phyloP scores from a whole-genome alignment of 129 eudicot species.

The Arctium lappa region DNA sequence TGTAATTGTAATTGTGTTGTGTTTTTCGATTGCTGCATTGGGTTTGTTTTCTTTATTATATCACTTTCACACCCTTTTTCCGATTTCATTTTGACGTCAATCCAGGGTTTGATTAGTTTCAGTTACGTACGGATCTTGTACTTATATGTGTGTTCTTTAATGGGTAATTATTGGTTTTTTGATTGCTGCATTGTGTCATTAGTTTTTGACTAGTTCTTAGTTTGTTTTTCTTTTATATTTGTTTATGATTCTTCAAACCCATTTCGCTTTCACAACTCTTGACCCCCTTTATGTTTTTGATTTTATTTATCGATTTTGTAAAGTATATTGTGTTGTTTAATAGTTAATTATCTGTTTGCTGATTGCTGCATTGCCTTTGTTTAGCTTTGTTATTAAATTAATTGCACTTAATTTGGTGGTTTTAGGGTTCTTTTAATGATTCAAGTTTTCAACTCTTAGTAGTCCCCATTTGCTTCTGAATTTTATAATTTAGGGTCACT shows the following conservation, averaged over 20 bases:
- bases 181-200: constrained; percentile 28
- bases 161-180: constrained; percentile 13
- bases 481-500: not conserved
- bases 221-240: not conserved
- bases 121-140: not conserved
- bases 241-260: constrained; percentile 15
- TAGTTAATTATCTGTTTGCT: constrained; percentile 17
- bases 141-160: not conserved
- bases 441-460: not conserved
- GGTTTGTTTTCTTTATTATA: not conserved
- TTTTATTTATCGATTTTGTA: not conserved
- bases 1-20: not conserved
- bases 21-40: constrained; percentile 5
- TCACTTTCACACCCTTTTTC: not conserved
- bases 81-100: not conserved
- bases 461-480: not conserved
- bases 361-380: constrained; percentile 24
- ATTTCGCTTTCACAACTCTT: constrained; percentile 24
- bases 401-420: not conserved
- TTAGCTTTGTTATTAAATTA: constrained; percentile 7
- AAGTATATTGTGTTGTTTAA: not conserved
- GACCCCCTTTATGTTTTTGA: constrained; percentile 14
- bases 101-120: not conserved
- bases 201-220: constrained; percentile 19
- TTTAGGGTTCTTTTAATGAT: not conserved